phyloP scores from a whole-genome alignment of 495 filamentous ascomycete genomes.

The Hyaloscypha hepaticicola region DNA sequence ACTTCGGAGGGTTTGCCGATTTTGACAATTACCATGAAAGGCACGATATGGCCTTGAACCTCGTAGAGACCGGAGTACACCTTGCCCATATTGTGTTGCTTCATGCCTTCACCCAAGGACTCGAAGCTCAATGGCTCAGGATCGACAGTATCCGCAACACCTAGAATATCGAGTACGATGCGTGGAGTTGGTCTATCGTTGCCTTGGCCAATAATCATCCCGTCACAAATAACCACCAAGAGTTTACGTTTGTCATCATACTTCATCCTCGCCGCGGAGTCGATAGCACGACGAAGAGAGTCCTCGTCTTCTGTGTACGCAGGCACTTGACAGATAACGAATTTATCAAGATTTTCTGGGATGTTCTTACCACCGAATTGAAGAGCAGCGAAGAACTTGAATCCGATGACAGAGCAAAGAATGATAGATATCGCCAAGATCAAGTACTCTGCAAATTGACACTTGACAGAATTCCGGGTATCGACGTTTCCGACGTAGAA shows the following conservation, averaged over 20 bases:
- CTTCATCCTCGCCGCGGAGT: conserved; percentile 91
- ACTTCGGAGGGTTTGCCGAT: conserved; percentile 97
- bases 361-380: conserved; percentile 90
- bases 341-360: conserved; percentile 96
- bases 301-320: conserved; percentile 99
- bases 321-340: conserved; percentile 95
- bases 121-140: conserved; percentile 98
- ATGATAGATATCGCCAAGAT: conserved; percentile 86
- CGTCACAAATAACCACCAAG: conserved; percentile 90
- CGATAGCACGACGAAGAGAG: conserved; percentile 91
- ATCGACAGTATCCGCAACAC: conserved; percentile 88
- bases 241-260: conserved; percentile 99
- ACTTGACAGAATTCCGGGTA: conserved; percentile 82
- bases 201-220: conserved; percentile 99
- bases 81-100: conserved; percentile 99
- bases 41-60: conserved; percentile 96
- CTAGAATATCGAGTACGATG: conserved; percentile 96
- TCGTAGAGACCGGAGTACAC: conserved; percentile 98
- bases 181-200: conserved; percentile 94
- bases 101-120: conserved; percentile 90
- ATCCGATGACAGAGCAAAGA: conserved; percentile 75
- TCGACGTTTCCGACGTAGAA: conserved; percentile 94
- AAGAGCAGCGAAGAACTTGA: conserved; percentile 96
- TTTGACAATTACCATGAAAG: conserved; percentile 96
- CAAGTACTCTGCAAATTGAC: conserved; percentile 87